Percentiles rank a stretch among this genome's conserved stretches.
Evolutionary conservation across 495 filamentous ascomycete genomes (phyloP).

Genomic region (Patellaria atrata): DNA sequence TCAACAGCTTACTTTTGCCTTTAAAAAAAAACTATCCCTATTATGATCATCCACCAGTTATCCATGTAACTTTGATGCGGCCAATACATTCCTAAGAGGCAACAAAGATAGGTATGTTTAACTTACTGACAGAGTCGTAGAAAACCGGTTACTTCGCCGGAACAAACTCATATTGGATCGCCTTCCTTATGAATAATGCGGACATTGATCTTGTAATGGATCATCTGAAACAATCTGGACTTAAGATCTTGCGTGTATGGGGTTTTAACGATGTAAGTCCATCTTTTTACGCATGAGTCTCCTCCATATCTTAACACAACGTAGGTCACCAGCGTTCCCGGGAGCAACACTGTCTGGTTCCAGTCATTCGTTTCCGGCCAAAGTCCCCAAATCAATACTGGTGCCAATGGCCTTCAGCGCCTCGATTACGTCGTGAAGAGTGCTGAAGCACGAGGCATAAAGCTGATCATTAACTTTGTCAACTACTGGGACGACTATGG

Average conservation of each 20-base stretch:
- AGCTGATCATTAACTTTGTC: conserved; percentile 36
- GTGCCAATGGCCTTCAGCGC: conserved; percentile 47
- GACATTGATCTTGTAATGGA: conserved; percentile 35
- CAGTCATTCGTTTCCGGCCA: conserved; percentile 39
- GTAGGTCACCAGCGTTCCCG: too few species aligned
- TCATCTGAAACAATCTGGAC: conserved; percentile 33
- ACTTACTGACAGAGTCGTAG: background rate
- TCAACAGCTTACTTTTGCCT: too few species aligned
- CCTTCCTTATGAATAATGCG: conserved; percentile 47
- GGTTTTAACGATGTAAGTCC: conserved; percentile 53
- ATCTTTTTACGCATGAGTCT: background rate
- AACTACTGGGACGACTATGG: conserved; percentile 51
- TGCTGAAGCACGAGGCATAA: conserved; percentile 21
- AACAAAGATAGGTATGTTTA: too few species aligned
- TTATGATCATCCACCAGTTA: too few species aligned
- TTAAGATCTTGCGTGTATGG: conserved; percentile 59
- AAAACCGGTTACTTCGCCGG: conserved; percentile 39
- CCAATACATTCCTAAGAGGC: too few species aligned
- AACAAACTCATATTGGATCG: conserved; percentile 63
- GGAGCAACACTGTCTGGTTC: conserved; percentile 40
- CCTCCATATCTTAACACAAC: too few species aligned
- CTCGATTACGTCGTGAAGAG: conserved; percentile 19
- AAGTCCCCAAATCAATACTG: conserved; percentile 48
- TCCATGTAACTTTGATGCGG: too few species aligned
- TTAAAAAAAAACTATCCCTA: too few species aligned